phyloP scores from a whole-genome alignment of 768 basidiomycete genomes.

The Panellus pusillus region DNA sequence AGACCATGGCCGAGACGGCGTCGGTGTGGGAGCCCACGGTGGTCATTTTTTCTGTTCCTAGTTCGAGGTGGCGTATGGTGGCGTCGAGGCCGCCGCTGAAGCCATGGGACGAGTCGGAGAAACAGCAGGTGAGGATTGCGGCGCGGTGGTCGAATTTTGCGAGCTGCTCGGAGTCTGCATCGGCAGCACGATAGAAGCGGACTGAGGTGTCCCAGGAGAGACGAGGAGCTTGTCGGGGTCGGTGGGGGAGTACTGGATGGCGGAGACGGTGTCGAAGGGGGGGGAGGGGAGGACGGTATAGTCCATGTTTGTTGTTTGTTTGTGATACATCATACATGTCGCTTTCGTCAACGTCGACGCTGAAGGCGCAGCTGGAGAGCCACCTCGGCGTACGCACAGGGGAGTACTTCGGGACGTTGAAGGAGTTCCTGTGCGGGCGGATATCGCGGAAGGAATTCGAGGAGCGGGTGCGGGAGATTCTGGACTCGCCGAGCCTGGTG shows the following conservation, averaged over 20 bases:
- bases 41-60: constrained; percentile 68
- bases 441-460: constrained; percentile 79
- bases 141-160: constrained; percentile 89
- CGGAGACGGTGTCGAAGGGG: constrained; percentile 84
- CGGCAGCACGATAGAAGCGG: constrained; percentile 57
- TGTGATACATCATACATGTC: too few species aligned
- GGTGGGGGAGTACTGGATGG: constrained; percentile 76
- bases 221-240: constrained; percentile 80
- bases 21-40: constrained; percentile 82
- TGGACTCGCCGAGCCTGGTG: constrained; percentile 64
- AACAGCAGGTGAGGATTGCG: constrained; percentile 82
- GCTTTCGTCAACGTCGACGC: constrained; percentile 69
- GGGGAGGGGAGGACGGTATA: constrained; percentile 53
- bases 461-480: constrained; percentile 58
- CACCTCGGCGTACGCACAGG: constrained; percentile 62
- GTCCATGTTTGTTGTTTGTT: too few species aligned
- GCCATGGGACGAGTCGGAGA: constrained; percentile 62
- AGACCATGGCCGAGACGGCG: constrained; percentile 76
- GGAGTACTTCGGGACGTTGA: constrained; percentile 63
- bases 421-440: constrained; percentile 63
- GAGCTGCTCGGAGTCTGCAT: constrained; percentile 63
- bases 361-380: constrained; percentile 65
- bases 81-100: constrained; percentile 90
- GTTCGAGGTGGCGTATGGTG: constrained; percentile 75
- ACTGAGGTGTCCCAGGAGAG: constrained; percentile 83